Percentiles rank a stretch among this genome's conserved stretches.
Evolutionary conservation across 352 stramenopile genomes (phyloP).

Genomic region (Thraustochytrium sp.): DNA sequence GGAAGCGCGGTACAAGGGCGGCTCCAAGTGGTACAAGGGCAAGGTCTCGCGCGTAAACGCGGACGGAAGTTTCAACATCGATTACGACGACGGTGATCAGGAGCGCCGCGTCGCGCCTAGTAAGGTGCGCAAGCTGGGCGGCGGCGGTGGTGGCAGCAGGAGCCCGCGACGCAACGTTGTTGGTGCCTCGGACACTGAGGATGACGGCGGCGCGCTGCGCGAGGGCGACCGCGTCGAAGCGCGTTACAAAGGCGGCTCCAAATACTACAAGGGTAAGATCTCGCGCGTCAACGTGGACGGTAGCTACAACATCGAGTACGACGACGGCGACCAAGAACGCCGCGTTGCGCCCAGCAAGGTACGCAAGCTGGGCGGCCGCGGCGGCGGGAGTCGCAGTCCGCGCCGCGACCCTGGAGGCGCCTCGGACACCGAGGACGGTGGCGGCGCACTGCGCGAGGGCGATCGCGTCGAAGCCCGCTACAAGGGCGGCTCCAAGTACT

Average conservation of each 20-base stretch:
- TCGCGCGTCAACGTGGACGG: no score
- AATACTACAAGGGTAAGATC: no score
- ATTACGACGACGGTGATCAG: conserved; percentile 50
- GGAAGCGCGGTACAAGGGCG: no score
- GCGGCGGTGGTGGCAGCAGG: no score
- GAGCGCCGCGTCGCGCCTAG: conserved; percentile 49
- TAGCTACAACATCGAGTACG: no score
- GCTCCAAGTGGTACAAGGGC: conserved; percentile 52
- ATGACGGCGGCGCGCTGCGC: no score
- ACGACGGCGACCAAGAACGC: conserved; percentile 60
- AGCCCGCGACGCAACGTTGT: no score
- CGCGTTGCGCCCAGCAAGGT: no score
- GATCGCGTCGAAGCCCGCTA: conserved; percentile 1
- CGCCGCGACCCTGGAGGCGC: not conserved
- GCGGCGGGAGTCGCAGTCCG: not conserved
- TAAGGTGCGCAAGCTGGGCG: no score
- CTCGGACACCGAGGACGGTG: not conserved
- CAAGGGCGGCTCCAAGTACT: conserved; percentile 11
- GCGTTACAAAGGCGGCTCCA: no score
- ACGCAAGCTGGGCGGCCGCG: no score
- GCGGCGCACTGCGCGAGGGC: not conserved
- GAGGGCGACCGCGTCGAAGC: conserved; percentile 63
- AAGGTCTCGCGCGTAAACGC: conserved; percentile 46
- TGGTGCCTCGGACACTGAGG: no score
- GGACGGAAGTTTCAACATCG: conserved; percentile 51